phyloP scores from a whole-genome alignment of 75 land plant species.

The Sequoiadendron giganteum region DNA sequence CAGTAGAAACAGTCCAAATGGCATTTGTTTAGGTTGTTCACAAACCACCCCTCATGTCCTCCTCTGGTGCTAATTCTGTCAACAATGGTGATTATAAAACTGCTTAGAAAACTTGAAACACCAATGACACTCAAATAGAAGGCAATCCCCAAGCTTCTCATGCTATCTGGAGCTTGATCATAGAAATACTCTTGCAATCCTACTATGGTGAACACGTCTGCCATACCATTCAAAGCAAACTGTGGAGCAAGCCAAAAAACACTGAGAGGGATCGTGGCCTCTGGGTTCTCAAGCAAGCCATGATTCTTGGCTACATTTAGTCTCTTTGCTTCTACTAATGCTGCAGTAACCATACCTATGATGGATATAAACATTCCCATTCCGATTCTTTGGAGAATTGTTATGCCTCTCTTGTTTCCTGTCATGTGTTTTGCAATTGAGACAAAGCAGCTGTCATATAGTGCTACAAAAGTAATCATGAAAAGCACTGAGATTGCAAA shows the following conservation, averaged over 20 bases:
- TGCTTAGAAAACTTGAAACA: too few species aligned
- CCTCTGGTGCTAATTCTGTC: too few species aligned
- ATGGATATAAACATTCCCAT: slow-evolving; percentile 47
- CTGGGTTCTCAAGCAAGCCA: slow-evolving; percentile 11
- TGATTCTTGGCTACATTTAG: slow-evolving; percentile 16
- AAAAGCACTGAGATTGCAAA: slow-evolving; percentile 39
- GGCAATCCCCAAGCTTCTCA: too few species aligned
- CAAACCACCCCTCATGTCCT: too few species aligned
- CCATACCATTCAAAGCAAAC: slow-evolving; percentile 51
- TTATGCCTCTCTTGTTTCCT: slow-evolving; percentile 65
- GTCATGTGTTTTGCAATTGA: slow-evolving; percentile 42
- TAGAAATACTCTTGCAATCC: slow-evolving; percentile 80
- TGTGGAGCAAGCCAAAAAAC: slow-evolving; percentile 80
- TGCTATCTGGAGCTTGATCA: slow-evolving; percentile 37
- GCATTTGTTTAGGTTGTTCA: too few species aligned
- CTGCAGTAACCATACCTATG: too few species aligned
- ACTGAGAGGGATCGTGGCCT: slow-evolving; percentile 40
- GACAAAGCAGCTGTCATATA: slow-evolving; percentile 71
- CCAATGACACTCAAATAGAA: too few species aligned
- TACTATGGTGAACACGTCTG: slow-evolving; percentile 56
- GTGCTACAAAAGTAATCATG: slow-evolving; percentile 42
- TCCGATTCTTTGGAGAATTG: slow-evolving; percentile 66
- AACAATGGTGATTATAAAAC: too few species aligned
- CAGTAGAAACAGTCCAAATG: too few species aligned
- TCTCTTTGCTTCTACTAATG: slow-evolving; percentile 43